Conservation (phyloP, 2,329 filamentous ascomycete species). For the Tolypocladium pustulatum region DNA sequence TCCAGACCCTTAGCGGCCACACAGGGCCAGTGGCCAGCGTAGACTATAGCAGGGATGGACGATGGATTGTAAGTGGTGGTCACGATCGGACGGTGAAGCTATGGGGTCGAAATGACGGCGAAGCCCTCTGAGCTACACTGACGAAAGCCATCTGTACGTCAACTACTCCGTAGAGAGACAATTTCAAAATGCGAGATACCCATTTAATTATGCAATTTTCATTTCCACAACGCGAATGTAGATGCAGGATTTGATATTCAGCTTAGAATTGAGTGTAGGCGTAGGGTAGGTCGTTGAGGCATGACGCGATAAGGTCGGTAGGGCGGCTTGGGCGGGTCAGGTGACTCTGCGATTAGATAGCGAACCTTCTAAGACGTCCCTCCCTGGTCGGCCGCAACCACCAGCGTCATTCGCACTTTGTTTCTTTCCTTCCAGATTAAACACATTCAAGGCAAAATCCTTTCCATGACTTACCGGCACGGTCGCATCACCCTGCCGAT, state of each 20-base stretch:
- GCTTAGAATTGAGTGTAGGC: neutral
- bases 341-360: conserved; percentile 14
- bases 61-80: conserved; percentile 89
- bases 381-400: neutral
- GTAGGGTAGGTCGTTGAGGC: neutral
- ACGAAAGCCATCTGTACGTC: neutral
- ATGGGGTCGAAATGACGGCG: conserved; percentile 77
- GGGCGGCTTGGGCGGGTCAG: conserved; percentile 3
- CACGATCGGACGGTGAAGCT: conserved; percentile 94
- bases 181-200: neutral
- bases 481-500: conserved; percentile 8
- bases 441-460: neutral
- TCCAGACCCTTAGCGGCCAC: conserved; percentile 82
- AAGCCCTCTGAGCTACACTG: conserved; percentile 29
- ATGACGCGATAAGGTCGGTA: neutral
- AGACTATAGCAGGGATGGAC: conserved; percentile 75
- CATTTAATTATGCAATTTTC: neutral
- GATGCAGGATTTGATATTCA: neutral
- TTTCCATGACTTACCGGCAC: conserved; percentile 14
- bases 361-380: neutral
- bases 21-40: conserved; percentile 85
- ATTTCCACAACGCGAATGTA: neutral
- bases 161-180: neutral
- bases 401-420: neutral
- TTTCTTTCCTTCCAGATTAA: neutral